Percentiles rank a stretch among this genome's conserved stretches.
Conservation (phyloP, 116 monocot species). For the Phalaenopsis hybrid region DNA sequence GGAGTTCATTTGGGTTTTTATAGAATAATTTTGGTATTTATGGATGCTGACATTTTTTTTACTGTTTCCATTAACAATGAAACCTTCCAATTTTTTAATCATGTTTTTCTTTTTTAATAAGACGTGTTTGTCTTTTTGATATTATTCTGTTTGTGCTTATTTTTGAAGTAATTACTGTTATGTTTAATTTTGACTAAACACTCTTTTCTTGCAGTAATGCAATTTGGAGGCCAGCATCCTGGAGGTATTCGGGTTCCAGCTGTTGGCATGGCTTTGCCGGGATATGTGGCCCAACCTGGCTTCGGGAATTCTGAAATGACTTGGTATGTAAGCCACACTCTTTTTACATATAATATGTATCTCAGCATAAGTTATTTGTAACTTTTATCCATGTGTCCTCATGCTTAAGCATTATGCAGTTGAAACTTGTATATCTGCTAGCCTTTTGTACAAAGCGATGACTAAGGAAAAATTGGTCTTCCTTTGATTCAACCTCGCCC, state of each 20-base stretch:
- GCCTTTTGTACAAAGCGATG: not conserved
- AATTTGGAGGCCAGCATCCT: conserved; percentile 81
- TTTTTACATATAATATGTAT: not conserved
- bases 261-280: conserved; percentile 92
- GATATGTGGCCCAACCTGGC: conserved; percentile 90
- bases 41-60: not conserved
- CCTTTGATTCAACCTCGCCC: not conserved
- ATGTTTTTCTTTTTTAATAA: not conserved
- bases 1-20: not conserved
- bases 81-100: not conserved
- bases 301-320: conserved; percentile 93
- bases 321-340: conserved; percentile 44
- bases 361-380: not conserved
- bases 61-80: not conserved
- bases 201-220: conserved; percentile 59
- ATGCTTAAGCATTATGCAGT: not conserved
- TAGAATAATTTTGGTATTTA: not conserved
- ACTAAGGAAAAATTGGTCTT: not conserved
- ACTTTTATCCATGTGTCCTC: not conserved
- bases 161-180: not conserved
- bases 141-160: not conserved
- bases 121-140: too few species aligned
- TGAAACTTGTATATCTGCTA: not conserved
- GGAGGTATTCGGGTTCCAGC: conserved; percentile 80
- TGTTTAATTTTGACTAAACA: conserved; percentile 3